A percentile compares a stretch with the other conserved stretches of the same genome.
Conservation (phyloP, 2,329 filamentous ascomycete species). For the Fusarium longipes region DNA sequence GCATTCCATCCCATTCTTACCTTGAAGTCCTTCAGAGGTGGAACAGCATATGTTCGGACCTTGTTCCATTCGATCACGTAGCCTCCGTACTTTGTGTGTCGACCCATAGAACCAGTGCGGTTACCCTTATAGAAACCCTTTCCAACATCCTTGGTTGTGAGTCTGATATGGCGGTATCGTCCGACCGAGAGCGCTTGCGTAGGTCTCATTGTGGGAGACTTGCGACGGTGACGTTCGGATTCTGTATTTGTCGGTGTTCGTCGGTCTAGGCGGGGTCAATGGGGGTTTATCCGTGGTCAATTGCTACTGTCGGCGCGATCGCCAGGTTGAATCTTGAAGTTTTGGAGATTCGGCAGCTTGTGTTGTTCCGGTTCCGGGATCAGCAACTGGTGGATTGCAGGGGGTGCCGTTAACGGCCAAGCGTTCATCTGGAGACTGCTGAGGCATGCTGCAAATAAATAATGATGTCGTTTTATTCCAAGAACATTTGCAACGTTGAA, state of each 20-base stretch:
- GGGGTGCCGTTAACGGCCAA: slow-evolving; percentile 28
- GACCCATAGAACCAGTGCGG: slow-evolving; percentile 86
- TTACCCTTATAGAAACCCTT: slow-evolving; percentile 99
- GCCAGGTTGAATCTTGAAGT: slow-evolving; percentile 36
- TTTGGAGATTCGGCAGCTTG: slow-evolving; percentile 34
- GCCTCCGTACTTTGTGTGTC: slow-evolving; percentile 83
- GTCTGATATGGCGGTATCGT: slow-evolving; percentile 77
- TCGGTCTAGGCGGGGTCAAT: slow-evolving; percentile 12
- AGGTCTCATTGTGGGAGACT: slow-evolving; percentile 67
- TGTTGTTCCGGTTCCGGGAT: slow-evolving; percentile 50
- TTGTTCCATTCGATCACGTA: slow-evolving; percentile 88
- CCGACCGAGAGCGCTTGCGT: slow-evolving; percentile 74
- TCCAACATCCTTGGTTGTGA: slow-evolving; percentile 93
- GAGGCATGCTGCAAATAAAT: neutral
- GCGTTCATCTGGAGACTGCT: neutral
- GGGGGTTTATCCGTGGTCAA: slow-evolving; percentile 19
- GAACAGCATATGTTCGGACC: slow-evolving; percentile 90
- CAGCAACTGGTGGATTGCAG: slow-evolving; percentile 31
- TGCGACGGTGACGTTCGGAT: neutral
- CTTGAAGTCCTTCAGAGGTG: slow-evolving; percentile 76
- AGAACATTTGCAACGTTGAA: neutral
- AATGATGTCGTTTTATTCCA: slow-evolving; percentile 2
- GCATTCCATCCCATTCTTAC: slow-evolving; percentile 59
- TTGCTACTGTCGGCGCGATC: slow-evolving; percentile 9
- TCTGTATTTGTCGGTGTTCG: slow-evolving; percentile 4